Conservation (phyloP, 2,329 filamentous ascomycete genomes). For the Cercospora zeae-maydis region DNA sequence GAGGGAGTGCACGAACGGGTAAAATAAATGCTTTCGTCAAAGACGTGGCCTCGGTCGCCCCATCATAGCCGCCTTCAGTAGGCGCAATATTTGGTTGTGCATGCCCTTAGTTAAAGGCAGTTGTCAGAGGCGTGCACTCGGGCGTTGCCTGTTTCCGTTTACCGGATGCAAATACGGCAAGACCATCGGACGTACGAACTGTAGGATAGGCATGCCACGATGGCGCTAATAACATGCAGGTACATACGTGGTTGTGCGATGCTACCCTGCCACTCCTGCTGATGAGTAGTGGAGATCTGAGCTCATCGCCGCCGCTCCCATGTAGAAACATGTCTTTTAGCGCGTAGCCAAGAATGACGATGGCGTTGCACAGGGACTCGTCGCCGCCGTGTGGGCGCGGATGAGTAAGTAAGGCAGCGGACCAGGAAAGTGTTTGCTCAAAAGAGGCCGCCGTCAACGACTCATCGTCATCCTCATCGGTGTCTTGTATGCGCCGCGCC, state of each 20-base stretch:
- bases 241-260: not conserved
- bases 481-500: not conserved
- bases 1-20: no score
- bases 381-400: not conserved
- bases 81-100: not conserved
- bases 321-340: not conserved
- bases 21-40: no score
- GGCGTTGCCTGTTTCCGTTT: not conserved
- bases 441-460: constrained; percentile 1
- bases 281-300: not conserved
- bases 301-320: constrained; percentile 1
- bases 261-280: not conserved
- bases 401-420: not conserved
- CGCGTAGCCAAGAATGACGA: constrained; percentile 1
- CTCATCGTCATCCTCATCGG: not conserved
- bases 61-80: no score
- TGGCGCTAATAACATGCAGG: not conserved
- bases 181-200: not conserved
- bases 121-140: not conserved
- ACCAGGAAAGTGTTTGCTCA: not conserved
- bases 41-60: not conserved
- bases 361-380: not conserved
- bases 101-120: no score
- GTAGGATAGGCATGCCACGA: not conserved
- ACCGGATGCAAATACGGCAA: not conserved